These are phyloP conservation scores for Haplographium delicatum DNA, from an alignment of 495 filamentous ascomycete species.

Conservation along the genomic window DNA sequence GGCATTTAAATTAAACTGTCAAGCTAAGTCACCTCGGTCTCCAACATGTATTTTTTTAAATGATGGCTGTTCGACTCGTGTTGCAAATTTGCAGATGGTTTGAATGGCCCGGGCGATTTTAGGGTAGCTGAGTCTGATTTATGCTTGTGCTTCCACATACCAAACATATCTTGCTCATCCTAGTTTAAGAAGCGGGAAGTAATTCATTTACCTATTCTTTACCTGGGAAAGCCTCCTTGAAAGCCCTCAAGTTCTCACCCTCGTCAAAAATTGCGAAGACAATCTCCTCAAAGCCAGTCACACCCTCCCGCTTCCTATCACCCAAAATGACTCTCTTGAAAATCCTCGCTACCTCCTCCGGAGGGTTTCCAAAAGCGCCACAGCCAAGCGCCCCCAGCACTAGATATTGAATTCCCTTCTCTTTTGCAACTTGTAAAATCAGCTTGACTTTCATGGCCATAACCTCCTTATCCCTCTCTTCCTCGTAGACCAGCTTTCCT, in stretches of 20 bases:
- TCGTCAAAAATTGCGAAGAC: conserved; percentile 24
- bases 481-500: conserved; percentile 27
- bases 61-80: no score
- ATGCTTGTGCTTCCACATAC: no score
- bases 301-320: conserved; percentile 29
- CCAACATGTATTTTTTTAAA: no score
- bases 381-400: conserved; percentile 67
- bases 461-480: conserved; percentile 38
- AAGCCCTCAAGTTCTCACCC: conserved; percentile 19
- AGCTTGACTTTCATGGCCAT: conserved; percentile 55
- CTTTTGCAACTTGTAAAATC: conserved; percentile 50
- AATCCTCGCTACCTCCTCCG: conserved; percentile 52
- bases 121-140: no score
- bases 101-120: no score
- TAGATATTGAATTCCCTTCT: conserved; percentile 43
- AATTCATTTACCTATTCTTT: background rate
- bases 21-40: no score
- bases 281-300: conserved; percentile 19
- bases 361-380: conserved; percentile 61
- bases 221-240: conserved; percentile 9
- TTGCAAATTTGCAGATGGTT: no score
- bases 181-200: background rate
- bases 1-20: no score
- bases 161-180: no score
- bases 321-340: conserved; percentile 51